Base-by-base conservation (phyloP, 1,284 basidiomycete genomes). In the Apiotrichum sp. region DNA sequence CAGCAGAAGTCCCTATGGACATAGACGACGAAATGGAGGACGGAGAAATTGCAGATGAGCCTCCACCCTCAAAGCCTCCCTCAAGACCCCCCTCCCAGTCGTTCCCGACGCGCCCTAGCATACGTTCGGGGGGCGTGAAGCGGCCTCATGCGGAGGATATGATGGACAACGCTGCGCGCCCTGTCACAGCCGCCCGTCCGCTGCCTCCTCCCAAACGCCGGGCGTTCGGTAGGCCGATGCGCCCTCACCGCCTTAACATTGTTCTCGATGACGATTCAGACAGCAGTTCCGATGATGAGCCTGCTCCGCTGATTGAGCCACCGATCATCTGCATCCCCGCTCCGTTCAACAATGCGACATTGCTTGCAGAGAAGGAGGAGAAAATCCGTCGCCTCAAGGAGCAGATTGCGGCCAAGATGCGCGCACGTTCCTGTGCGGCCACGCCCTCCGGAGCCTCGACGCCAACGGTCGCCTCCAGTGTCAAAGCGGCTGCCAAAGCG, bases 121-220 rank as follows among this genome's bases (percentile, higher is more conserved):
- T n/a, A 44, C 58, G 41, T 55, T 7, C 11, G 49, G 16, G 69
- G 38, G 68, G 69, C 2, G 52, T 59, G 13, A 72, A 71, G 49
- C 63, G 72, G 29, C 62, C 65, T 3, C 63, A 57, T 13, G 72
- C 72, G 2, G 72, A 72, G 52, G 72, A 74, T 49, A 42, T 71
- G 42, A 66, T 67, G 52, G 71, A 74, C 13, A 60, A 58, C 22
- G 59, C 13, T 5, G 51, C 50, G 7, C 59, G 53, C 29, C 62
- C 33, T 46, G 16, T 41, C 47, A 49, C 59, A 57, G 47, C 44
- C 1, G 11, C 34, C 10, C 59, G 56, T 3, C 29, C 47, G 6
- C 39, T 51, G 4, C 40, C 49, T 31, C 34, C 56, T 2, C 40
- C 40, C n/a, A 67, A 65, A 43, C 59, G 65, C 6, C 62, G 62